Evolutionary conservation across 768 basidiomycete species (phyloP).

Genomic region (Boletus rufocinnamomeus): DNA sequence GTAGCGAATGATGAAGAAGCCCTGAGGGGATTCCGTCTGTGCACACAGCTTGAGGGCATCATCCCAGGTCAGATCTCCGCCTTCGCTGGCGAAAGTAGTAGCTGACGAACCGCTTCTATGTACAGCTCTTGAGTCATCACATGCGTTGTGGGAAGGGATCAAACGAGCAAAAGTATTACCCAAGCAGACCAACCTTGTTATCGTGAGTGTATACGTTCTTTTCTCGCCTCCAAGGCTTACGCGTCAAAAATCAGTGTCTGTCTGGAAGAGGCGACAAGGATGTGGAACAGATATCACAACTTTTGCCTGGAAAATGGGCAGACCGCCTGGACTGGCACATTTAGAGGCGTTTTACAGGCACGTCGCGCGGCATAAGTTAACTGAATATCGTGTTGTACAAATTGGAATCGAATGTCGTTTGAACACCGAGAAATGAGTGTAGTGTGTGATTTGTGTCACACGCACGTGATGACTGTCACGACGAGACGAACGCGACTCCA

Average conservation of each 20-base stretch:
- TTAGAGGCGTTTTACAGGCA: background rate
- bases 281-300: constrained; percentile 1
- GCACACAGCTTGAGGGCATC: constrained; percentile 3
- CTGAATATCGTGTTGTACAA: background rate
- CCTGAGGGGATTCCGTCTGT: constrained; percentile 1
- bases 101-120: background rate
- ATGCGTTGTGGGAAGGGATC: constrained; percentile 2
- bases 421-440: background rate
- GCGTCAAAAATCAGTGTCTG: background rate
- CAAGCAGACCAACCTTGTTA: background rate
- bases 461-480: constrained; percentile 4
- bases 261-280: constrained; percentile 1
- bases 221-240: background rate
- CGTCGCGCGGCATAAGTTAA: background rate
- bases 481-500: background rate
- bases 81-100: no score
- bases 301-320: background rate
- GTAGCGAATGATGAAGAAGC: background rate
- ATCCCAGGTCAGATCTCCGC: background rate
- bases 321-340: background rate
- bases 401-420: background rate
- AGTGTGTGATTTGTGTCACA: background rate
- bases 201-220: background rate
- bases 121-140: background rate
- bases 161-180: background rate